Percentiles rank a stretch among this genome's conserved stretches.
phyloP scores from a whole-genome alignment of 1,284 basidiomycete genomes.

The Phellinidium pouzarii region DNA sequence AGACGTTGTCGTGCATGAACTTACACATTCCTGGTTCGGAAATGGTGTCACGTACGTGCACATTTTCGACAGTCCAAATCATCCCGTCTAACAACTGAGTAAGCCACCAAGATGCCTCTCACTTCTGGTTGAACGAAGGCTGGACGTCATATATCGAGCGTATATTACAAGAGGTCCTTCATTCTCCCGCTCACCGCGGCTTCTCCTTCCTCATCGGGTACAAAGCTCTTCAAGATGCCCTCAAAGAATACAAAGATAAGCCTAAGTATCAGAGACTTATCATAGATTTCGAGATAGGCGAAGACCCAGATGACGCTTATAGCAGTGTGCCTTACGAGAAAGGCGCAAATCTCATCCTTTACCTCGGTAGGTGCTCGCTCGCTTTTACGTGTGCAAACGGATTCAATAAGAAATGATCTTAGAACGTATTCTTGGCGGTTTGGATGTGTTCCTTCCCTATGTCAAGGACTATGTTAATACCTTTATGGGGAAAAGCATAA shows the following conservation, averaged over 20 bases:
- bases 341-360: constrained; percentile 63
- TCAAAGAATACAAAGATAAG: constrained; percentile 50
- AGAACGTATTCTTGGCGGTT: constrained; percentile 82
- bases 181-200: constrained; percentile 75
- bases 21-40: constrained; percentile 81
- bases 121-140: constrained; percentile 92
- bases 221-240: constrained; percentile 67
- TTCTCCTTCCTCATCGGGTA: constrained; percentile 77
- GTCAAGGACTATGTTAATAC: constrained; percentile 75
- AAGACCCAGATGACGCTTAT: constrained; percentile 84
- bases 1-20: constrained; percentile 79
- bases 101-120: constrained; percentile 61
- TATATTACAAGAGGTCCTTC: constrained; percentile 67
- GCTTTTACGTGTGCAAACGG: background rate
- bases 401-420: constrained; percentile 1
- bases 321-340: constrained; percentile 70
- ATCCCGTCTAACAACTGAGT: constrained; percentile 18
- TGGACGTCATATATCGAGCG: constrained; percentile 96
- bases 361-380: constrained; percentile 31
- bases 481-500: constrained; percentile 79
- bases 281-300: constrained; percentile 77
- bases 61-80: background rate
- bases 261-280: constrained; percentile 83
- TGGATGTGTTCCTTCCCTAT: constrained; percentile 82
- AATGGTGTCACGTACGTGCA: constrained; percentile 70